These are phyloP conservation scores for Lagerstroemia speciosa DNA, from an alignment of 345 rosid genomes.

Conservation along the genomic window DNA sequence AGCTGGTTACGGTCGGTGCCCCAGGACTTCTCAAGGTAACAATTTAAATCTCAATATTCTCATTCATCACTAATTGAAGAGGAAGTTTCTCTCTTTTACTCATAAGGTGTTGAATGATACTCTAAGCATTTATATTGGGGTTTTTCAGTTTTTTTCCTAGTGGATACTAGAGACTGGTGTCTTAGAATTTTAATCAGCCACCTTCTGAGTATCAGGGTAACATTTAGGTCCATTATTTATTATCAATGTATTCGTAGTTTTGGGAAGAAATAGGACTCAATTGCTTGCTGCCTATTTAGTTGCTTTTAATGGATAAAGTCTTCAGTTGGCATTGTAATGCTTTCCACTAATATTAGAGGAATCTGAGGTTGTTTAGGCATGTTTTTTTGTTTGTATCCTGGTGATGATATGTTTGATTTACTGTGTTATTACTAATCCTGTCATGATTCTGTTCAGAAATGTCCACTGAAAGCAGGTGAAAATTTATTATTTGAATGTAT, in stretches of 20 bases:
- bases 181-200: background rate
- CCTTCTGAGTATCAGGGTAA: background rate
- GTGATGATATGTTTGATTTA: background rate
- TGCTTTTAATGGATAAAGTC: background rate
- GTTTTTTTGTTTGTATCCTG: background rate
- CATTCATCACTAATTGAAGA: background rate
- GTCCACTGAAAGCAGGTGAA: background rate
- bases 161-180: background rate
- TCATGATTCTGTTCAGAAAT: background rate
- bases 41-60: background rate
- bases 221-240: background rate
- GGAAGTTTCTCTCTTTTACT: background rate
- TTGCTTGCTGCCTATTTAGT: background rate
- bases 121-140: background rate
- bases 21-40: conserved; percentile 70
- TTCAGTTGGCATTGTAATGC: background rate
- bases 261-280: background rate
- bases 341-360: background rate
- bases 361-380: background rate
- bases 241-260: background rate
- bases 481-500: background rate
- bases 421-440: background rate
- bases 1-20: conserved; percentile 66
- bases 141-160: background rate
- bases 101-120: background rate